Evolutionary conservation across 306 rosid genomes (phyloP).

Genomic region (Pterocarpus macrocarpus): DNA sequence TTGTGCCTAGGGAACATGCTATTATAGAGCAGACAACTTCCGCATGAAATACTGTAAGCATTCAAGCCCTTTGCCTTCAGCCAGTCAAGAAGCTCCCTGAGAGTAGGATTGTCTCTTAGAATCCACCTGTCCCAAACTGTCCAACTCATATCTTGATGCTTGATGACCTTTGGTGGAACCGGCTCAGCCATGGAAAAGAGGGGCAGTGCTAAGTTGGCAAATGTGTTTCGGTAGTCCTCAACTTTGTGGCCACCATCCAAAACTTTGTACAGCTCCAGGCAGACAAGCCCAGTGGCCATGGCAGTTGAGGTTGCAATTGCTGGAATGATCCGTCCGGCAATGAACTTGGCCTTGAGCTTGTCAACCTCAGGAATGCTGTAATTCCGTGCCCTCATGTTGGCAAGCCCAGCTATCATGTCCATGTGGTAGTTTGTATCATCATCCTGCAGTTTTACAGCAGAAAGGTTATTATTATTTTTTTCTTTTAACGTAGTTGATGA

Average conservation of each 20-base stretch:
- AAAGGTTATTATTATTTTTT: neutral
- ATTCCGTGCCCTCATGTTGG: constrained; percentile 98
- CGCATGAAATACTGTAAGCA: constrained; percentile 93
- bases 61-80: constrained; percentile 78
- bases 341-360: constrained; percentile 95
- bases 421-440: constrained; percentile 96
- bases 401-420: constrained; percentile 96
- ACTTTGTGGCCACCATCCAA: constrained; percentile 83
- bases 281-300: constrained; percentile 97
- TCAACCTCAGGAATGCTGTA: constrained; percentile 97
- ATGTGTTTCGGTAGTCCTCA: constrained; percentile 94
- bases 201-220: constrained; percentile 92
- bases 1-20: constrained; percentile 91
- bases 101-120: constrained; percentile 81
- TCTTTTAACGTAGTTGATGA: neutral
- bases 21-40: constrained; percentile 88
- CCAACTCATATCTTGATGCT: constrained; percentile 92
- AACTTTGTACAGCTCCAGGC: constrained; percentile 91
- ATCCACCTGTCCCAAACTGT: constrained; percentile 99
- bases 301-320: constrained; percentile 98
- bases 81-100: constrained; percentile 89
- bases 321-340: constrained; percentile 96
- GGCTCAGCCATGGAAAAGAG: constrained; percentile 97
- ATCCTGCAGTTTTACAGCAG: constrained; percentile 67
- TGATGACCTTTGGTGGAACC: constrained; percentile 86